Evolutionary conservation across 2,329 filamentous ascomycete genomes (phyloP), one percentile per base, ranked within the genome.

Genomic region (Metarhizium guizhouense): DNA sequence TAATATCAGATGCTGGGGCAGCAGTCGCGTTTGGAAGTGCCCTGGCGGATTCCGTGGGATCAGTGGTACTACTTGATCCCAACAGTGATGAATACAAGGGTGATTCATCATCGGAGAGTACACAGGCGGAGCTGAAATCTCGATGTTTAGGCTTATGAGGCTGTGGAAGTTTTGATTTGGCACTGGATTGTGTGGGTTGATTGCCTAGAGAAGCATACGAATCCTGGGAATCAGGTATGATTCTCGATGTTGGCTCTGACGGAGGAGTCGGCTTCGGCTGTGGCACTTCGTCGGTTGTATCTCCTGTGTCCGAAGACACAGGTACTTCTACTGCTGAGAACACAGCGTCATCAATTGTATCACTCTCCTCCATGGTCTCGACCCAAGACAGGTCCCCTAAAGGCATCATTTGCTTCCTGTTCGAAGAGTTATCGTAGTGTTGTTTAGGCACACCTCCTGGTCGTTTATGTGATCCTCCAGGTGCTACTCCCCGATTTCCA

Each of bases 101-200:
- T 14, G 65, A 63, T 54, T 72, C 70, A 18, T 72, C 70, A 51
- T 72, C 70, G 5, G 70, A 72, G 6, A 72, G 63, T 5, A 61
- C 60, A 52, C 62, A 64, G 2, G 60, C 55, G n/a, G 62, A 52
- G 18, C 56, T 50, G 3, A 38, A 20, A 45, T 55, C 40, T 16
- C 56, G 29, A 14, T 52, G 54, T 1, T 34, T 49, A 20, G 47
- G 13, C 45, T 54, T 53, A 2, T 47, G 49, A 25, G 45, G 42
- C 11, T 52, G 48, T 8, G n/a, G 47, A 10, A 32, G 51, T 32
- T 45, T 30, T 25, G 54, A 38, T n/a, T 51, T 20, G 11, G 51
- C 29, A 4, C 36, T 8, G 7, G 43, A 8, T 11, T 57, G 32
- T 3, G 30, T 20, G 18, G 52, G 13, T 30, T 53, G 30, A 29